Evolutionary conservation across 768 basidiomycete genomes (phyloP).

Genomic region (Pholiota conissans): DNA sequence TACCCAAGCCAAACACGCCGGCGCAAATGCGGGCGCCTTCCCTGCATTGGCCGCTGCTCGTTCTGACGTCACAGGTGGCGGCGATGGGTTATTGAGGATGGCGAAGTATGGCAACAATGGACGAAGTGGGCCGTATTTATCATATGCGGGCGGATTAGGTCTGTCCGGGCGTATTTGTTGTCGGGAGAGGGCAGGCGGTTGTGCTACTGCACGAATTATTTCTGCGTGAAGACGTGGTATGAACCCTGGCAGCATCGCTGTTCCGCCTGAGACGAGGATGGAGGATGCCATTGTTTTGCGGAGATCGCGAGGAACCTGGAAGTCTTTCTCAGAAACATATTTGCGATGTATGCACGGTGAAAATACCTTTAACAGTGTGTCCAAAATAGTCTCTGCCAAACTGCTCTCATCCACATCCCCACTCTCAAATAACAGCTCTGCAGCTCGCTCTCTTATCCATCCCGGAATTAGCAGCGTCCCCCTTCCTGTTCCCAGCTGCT

Average conservation of each 20-base stretch:
- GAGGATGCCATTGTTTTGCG: constrained; percentile 81
- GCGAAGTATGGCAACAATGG: constrained; percentile 72
- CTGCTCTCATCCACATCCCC: constrained; percentile 88
- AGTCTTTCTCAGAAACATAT: constrained; percentile 1
- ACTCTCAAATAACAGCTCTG: constrained; percentile 88
- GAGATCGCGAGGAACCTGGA: constrained; percentile 88
- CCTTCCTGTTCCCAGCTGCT: constrained; percentile 69
- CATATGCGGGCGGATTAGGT: constrained; percentile 52
- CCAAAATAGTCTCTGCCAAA: constrained; percentile 78
- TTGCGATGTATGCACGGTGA: neutral
- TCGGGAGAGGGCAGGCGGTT: constrained; percentile 27
- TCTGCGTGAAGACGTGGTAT: constrained; percentile 85
- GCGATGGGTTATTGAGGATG: constrained; percentile 83
- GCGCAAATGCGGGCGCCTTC: constrained; percentile 85
- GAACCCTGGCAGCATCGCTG: constrained; percentile 90
- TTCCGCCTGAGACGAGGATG: constrained; percentile 87
- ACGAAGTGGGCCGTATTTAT: constrained; percentile 75
- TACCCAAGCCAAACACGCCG: constrained; percentile 85
- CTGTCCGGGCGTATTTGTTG: constrained; percentile 36
- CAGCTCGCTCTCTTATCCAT: constrained; percentile 90
- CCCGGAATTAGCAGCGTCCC: constrained; percentile 88
- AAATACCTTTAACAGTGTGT: constrained; percentile 74
- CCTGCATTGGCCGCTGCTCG: constrained; percentile 67
- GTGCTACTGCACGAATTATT: constrained; percentile 48
- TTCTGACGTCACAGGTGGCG: constrained; percentile 47